phyloP scores from a whole-genome alignment of 2,329 filamentous ascomycete genomes.

The Ophiostoma sp. region DNA sequence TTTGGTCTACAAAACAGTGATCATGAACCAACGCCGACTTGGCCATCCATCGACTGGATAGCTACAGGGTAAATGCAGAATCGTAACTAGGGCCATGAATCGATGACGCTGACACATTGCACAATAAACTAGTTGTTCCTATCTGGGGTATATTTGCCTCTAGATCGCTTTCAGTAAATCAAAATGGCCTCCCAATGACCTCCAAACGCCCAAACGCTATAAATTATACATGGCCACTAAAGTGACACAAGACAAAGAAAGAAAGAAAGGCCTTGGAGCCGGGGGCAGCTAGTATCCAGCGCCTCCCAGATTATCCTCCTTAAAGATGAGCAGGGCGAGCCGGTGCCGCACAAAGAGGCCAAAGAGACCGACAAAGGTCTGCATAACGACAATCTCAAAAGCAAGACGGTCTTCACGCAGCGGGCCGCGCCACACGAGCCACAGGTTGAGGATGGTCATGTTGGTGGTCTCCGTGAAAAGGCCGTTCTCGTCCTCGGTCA shows the following conservation, averaged over 20 bases:
- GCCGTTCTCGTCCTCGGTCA: slow-evolving; percentile 63
- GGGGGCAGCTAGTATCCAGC: slow-evolving; percentile 1
- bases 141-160: background rate
- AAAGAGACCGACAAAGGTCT: slow-evolving; percentile 68
- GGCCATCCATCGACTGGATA: too few relatives aligned
- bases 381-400: slow-evolving; percentile 72
- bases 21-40: background rate
- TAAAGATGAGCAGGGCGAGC: slow-evolving; percentile 82
- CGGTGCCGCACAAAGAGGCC: slow-evolving; percentile 82
- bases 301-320: slow-evolving; percentile 68
- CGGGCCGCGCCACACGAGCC: slow-evolving; percentile 92
- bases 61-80: background rate
- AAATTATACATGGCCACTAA: background rate
- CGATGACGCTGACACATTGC: background rate
- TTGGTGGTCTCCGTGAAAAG: slow-evolving; percentile 75
- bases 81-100: background rate
- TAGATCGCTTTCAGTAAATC: background rate
- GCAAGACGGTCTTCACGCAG: slow-evolving; percentile 81
- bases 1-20: background rate
- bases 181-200: background rate
- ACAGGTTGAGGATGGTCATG: slow-evolving; percentile 89
- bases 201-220: slow-evolving; percentile 9
- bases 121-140: background rate
- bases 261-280: background rate
- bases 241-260: background rate